A percentile compares a stretch with the other conserved stretches of the same genome.
These are phyloP conservation scores for Tanacetum coccineum DNA, from an alignment of 129 eudicot genomes.

Conservation along the genomic window DNA sequence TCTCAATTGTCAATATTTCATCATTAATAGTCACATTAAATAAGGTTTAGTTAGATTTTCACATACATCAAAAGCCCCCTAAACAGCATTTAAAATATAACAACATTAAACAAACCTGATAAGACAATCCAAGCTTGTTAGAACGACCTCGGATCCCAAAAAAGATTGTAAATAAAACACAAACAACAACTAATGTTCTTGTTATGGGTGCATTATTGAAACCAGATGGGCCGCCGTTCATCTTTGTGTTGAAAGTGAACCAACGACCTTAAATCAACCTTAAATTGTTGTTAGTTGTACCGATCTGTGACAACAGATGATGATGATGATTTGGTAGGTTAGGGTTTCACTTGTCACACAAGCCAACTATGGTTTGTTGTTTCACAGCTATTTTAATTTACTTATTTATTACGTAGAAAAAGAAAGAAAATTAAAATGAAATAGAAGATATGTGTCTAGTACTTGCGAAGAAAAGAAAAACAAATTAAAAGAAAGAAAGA, in stretches of 20 bases:
- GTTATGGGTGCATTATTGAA: slow-evolving; percentile 98
- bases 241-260: slow-evolving; percentile 46
- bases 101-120: slow-evolving; percentile 48
- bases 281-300: neutral
- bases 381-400: neutral
- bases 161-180: slow-evolving; percentile 65
- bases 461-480: too few relatives aligned
- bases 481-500: too few relatives aligned
- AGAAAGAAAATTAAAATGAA: too few relatives aligned
- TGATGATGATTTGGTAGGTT: slow-evolving; percentile 19
- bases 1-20: too few relatives aligned
- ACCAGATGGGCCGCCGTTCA: slow-evolving; percentile 99
- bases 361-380: slow-evolving; percentile 18
- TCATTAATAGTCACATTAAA: too few relatives aligned
- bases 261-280: slow-evolving; percentile 41
- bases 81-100: too few relatives aligned
- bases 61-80: neutral
- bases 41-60: neutral
- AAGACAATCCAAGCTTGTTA: slow-evolving; percentile 64
- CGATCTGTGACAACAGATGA: slow-evolving; percentile 23
- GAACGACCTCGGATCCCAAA: slow-evolving; percentile 91
- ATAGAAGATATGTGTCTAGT: too few relatives aligned
- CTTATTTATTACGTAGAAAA: too few relatives aligned
- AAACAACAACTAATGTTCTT: slow-evolving; percentile 61
- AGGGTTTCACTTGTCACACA: slow-evolving; percentile 35